Percentiles rank a stretch among this genome's conserved stretches.
phyloP scores from a whole-genome alignment of 805 yeast species.

The Ogataea pilisensis region DNA sequence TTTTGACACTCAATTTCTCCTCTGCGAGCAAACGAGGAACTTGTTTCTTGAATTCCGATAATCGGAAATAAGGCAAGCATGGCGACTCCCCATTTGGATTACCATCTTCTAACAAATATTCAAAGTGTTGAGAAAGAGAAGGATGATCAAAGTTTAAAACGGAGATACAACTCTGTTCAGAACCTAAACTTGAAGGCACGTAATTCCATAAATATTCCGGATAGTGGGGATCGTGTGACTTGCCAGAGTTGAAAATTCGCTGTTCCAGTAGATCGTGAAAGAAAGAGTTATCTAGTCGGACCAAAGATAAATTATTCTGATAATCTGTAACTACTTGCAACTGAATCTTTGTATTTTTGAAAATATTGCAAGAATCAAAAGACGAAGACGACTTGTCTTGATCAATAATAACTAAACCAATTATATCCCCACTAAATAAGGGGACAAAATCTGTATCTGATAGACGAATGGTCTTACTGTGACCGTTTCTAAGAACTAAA shows the following conservation, averaged over 20 bases:
- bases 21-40: too few relatives aligned
- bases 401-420: conserved; percentile 16
- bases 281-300: conserved; percentile 12
- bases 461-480: not conserved
- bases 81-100: too few relatives aligned
- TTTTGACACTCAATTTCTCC: too few relatives aligned
- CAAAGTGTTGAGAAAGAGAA: too few relatives aligned
- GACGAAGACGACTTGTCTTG: not conserved
- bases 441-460: not conserved
- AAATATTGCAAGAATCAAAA: conserved; percentile 8
- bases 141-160: not conserved
- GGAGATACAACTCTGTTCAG: not conserved
- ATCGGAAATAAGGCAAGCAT: too few relatives aligned
- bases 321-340: conserved; percentile 17
- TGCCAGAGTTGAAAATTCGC: not conserved
- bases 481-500: conserved; percentile 5
- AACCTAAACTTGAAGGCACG: not conserved
- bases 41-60: too few relatives aligned
- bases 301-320: conserved; percentile 7
- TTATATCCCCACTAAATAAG: conserved; percentile 18
- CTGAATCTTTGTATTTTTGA: conserved; percentile 22
- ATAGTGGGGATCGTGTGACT: not conserved
- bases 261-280: not conserved
- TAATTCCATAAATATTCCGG: not conserved
- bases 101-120: too few relatives aligned